phyloP scores from a whole-genome alignment of 768 basidiomycete genomes.

The Boletus subparvulus region DNA sequence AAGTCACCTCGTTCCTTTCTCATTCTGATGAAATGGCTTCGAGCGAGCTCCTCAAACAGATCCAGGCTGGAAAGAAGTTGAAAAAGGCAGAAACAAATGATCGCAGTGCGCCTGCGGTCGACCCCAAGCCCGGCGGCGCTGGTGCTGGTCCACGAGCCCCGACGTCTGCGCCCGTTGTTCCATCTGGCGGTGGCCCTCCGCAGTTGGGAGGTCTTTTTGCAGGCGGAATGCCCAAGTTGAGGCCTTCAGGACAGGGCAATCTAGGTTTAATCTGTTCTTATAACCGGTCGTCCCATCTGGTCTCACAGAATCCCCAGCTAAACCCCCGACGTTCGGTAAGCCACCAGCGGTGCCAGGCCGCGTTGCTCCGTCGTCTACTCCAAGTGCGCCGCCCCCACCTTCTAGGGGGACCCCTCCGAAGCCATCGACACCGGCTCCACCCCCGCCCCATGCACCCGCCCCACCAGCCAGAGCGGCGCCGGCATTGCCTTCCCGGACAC shows the following conservation, averaged over 20 bases:
- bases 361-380: constrained; percentile 31
- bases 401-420: constrained; percentile 30
- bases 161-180: constrained; percentile 15
- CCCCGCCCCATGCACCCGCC: constrained; percentile 27
- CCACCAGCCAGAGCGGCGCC: constrained; percentile 38
- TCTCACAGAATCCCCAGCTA: constrained; percentile 41
- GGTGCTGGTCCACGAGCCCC: constrained; percentile 35
- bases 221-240: constrained; percentile 89
- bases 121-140: constrained; percentile 44
- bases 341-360: constrained; percentile 65
- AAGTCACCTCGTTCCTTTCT: neutral
- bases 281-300: constrained; percentile 3
- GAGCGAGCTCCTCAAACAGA: constrained; percentile 73
- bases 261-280: constrained; percentile 43
- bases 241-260: constrained; percentile 66
- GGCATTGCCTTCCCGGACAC: constrained; percentile 40
- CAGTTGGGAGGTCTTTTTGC: constrained; percentile 86
- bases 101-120: constrained; percentile 66
- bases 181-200: constrained; percentile 55
- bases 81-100: constrained; percentile 86
- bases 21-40: constrained; percentile 56
- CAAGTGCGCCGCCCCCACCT: constrained; percentile 31
- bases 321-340: constrained; percentile 61
- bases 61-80: constrained; percentile 77
- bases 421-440: constrained; percentile 29